Evolutionary conservation across 106 monocot genomes (phyloP).

Genomic region (Allium fistulosum): DNA sequence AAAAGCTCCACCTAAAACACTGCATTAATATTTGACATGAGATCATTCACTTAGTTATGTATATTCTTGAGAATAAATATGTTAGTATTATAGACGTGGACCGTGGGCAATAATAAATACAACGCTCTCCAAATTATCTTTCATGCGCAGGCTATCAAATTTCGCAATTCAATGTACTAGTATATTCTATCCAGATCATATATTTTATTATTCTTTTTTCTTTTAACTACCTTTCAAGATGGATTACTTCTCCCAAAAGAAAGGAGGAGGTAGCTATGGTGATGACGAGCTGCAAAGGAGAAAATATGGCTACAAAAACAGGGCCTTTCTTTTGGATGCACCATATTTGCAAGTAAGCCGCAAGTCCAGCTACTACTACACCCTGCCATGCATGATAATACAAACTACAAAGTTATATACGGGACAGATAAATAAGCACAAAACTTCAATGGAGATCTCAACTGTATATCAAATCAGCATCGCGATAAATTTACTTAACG

Average conservation of each 20-base stretch:
- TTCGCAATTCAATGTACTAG: neutral
- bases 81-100: too few species aligned
- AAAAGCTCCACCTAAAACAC: slow-evolving; percentile 22
- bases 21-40: neutral
- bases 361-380: slow-evolving; percentile 21
- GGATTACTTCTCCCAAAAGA: slow-evolving; percentile 20
- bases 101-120: neutral
- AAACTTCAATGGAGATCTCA: neutral
- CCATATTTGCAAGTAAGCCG: slow-evolving; percentile 39
- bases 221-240: slow-evolving; percentile 24
- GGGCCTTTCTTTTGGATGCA: slow-evolving; percentile 39
- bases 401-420: neutral
- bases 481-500: slow-evolving; percentile 6
- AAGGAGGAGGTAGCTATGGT: slow-evolving; percentile 18
- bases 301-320: slow-evolving; percentile 24
- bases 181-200: too few species aligned
- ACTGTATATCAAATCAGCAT: neutral
- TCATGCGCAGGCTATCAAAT: neutral
- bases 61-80: too few species aligned
- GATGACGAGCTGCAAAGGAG: slow-evolving; percentile 25
- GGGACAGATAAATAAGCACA: neutral
- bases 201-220: too few species aligned
- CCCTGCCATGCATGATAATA: slow-evolving; percentile 16
- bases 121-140: neutral
- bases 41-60: too few species aligned